Conservation (phyloP, 2,329 filamentous ascomycete species). For the Didymella pinodella region DNA sequence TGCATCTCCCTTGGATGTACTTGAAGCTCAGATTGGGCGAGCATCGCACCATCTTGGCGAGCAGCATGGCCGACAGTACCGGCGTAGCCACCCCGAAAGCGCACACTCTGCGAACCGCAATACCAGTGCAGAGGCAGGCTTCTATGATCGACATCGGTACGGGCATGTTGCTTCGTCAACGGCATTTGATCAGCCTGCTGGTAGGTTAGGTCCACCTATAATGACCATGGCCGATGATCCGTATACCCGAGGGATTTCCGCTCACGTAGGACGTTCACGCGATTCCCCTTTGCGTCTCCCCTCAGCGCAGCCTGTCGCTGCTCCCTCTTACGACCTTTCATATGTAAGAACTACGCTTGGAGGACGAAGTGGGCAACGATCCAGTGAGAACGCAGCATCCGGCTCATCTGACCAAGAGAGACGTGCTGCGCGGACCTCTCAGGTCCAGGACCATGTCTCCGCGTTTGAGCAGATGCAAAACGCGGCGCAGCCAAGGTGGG, state of each 20-base stretch:
- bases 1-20: constrained; percentile 9
- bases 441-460: constrained; percentile 28
- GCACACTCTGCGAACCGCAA: background rate
- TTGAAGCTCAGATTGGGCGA: constrained; percentile 8
- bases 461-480: constrained; percentile 29
- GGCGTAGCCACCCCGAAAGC: background rate
- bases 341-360: constrained; percentile 12
- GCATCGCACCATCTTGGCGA: constrained; percentile 8
- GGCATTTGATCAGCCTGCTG: background rate
- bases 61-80: background rate
- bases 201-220: background rate
- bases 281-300: background rate
- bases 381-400: constrained; percentile 35
- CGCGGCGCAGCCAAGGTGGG: constrained; percentile 17
- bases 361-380: constrained; percentile 26
- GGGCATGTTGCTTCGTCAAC: background rate
- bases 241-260: constrained; percentile 13
- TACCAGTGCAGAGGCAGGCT: background rate
- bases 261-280: constrained; percentile 1
- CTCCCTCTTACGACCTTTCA: background rate
- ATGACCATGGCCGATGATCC: constrained; percentile 20
- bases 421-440: constrained; percentile 10
- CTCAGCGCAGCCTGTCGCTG: background rate
- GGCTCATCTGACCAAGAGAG: constrained; percentile 3
- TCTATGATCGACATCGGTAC: background rate